Percentiles rank a stretch among this genome's conserved stretches.
Evolutionary conservation across 768 basidiomycete species (phyloP).

Genomic region (Agaricus subrufescens): DNA sequence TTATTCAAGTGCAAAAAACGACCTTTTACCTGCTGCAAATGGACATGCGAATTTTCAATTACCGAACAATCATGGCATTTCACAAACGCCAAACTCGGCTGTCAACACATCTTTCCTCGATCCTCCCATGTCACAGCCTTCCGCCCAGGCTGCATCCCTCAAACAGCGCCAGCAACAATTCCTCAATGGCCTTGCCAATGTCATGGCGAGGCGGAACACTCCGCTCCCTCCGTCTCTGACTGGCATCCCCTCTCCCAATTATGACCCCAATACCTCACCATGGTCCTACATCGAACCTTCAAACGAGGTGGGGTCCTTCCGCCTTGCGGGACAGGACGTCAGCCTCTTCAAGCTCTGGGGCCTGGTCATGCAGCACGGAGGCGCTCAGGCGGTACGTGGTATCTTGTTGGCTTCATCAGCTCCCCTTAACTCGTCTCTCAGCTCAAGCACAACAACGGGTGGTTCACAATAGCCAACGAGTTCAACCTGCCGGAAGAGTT

Average conservation of each 20-base stretch:
- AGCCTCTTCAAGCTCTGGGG: constrained; percentile 75
- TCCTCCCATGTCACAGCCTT: constrained; percentile 33
- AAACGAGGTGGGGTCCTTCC: constrained; percentile 57
- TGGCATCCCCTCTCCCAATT: constrained; percentile 50
- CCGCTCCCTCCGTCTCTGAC: constrained; percentile 77
- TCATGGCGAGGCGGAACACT: constrained; percentile 52
- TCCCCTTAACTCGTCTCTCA: constrained; percentile 20
- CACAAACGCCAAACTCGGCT: constrained; percentile 30
- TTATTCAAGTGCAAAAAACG: constrained; percentile 39
- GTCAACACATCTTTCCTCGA: constrained; percentile 40
- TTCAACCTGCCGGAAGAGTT: constrained; percentile 61
- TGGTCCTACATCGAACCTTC: constrained; percentile 68
- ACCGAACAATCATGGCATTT: constrained; percentile 33
- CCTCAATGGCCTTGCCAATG: constrained; percentile 51
- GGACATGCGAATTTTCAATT: constrained; percentile 42
- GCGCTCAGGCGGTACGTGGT: constrained; percentile 51
- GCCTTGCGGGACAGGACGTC: constrained; percentile 68
- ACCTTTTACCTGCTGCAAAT: constrained; percentile 32
- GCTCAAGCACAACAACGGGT: constrained; percentile 50
- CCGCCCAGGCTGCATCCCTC: constrained; percentile 26
- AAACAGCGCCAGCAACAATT: constrained; percentile 60
- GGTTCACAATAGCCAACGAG: constrained; percentile 48
- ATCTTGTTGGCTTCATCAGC: constrained; percentile 9
- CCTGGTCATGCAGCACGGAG: constrained; percentile 56
- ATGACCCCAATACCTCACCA: constrained; percentile 56